A percentile compares a stretch with the other conserved stretches of the same genome.
These are phyloP conservation scores for Barnettozyma siamensis DNA, from an alignment of 805 yeast genomes.

Conservation along the genomic window DNA sequence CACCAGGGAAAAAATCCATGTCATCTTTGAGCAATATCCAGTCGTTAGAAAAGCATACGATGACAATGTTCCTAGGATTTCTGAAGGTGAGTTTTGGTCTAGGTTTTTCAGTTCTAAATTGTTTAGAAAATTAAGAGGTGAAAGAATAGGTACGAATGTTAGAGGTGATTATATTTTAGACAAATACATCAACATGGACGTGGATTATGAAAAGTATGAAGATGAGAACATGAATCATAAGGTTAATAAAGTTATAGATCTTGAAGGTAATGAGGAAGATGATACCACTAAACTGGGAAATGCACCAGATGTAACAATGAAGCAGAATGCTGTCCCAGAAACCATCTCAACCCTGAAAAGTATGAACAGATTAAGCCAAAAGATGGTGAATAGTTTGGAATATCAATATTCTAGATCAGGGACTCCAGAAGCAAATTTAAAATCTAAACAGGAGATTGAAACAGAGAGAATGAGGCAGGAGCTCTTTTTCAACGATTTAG, in stretches of 20 bases:
- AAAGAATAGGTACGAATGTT: conserved; percentile 65
- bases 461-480: conserved; percentile 37
- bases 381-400: conserved; percentile 60
- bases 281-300: conserved; percentile 73
- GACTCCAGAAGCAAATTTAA: conserved; percentile 26
- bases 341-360: conserved; percentile 73
- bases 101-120: conserved; percentile 87
- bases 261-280: conserved; percentile 77
- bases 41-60: conserved; percentile 82
- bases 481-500: conserved; percentile 45
- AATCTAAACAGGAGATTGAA: conserved; percentile 33
- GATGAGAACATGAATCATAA: conserved; percentile 37
- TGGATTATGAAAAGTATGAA: conserved; percentile 45
- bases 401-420: conserved; percentile 35
- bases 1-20: conserved; percentile 83
- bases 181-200: conserved; percentile 69
- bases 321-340: conserved; percentile 51
- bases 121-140: conserved; percentile 86
- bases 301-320: conserved; percentile 86
- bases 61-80: conserved; percentile 84
- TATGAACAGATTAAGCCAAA: conserved; percentile 81
- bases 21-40: conserved; percentile 89
- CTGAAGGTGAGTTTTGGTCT: conserved; percentile 95
- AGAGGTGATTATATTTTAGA: conserved; percentile 84
- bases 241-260: conserved; percentile 68